phyloP scores from a whole-genome alignment of 768 basidiomycete genomes.

The Leucogyrophana mollusca region DNA sequence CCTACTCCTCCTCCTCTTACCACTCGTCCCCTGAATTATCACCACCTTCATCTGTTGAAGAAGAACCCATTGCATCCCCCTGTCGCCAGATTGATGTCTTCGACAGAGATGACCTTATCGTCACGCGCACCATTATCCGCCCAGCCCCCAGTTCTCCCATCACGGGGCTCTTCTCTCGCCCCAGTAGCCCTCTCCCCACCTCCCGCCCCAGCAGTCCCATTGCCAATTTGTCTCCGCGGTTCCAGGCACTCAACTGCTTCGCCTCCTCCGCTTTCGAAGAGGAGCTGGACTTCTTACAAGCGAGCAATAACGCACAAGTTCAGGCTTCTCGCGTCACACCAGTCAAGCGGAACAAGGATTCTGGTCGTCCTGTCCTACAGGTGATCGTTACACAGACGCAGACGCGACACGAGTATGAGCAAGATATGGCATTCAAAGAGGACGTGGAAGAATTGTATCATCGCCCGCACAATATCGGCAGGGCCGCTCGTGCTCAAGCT shows the following conservation, averaged over 20 bases:
- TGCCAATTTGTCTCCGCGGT: slow-evolving; percentile 20
- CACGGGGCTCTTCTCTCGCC: slow-evolving; percentile 25
- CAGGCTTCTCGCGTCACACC: slow-evolving; percentile 5
- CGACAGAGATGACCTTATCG: slow-evolving; percentile 29
- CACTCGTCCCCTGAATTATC: slow-evolving; percentile 10
- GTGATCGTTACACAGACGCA: slow-evolving; percentile 34
- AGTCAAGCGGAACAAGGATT: slow-evolving; percentile 1
- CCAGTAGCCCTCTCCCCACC: slow-evolving; percentile 26
- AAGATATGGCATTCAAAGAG: slow-evolving; percentile 31
- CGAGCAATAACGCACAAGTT: slow-evolving; percentile 12
- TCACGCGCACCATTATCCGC: slow-evolving; percentile 39
- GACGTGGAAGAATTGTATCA: slow-evolving; percentile 20
- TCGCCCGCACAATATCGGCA: too few relatives aligned
- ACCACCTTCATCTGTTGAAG: slow-evolving; percentile 13
- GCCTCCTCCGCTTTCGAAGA: slow-evolving; percentile 29
- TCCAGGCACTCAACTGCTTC: slow-evolving; percentile 35
- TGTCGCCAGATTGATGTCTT: slow-evolving; percentile 21
- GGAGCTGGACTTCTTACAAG: slow-evolving; percentile 26
- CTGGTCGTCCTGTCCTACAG: slow-evolving; percentile 23
- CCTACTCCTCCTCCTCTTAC: slow-evolving; percentile 17
- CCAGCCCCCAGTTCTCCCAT: slow-evolving; percentile 25
- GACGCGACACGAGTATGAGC: slow-evolving; percentile 30
- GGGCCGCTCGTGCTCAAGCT: too few relatives aligned
- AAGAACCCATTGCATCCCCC: slow-evolving; percentile 2
- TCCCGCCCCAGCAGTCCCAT: slow-evolving; percentile 23